Percentiles rank a stretch among this genome's conserved stretches.
These are phyloP conservation scores for Sordariomycetes sp. DNA, from an alignment of 2,329 filamentous ascomycete species.

Conservation along the genomic window DNA sequence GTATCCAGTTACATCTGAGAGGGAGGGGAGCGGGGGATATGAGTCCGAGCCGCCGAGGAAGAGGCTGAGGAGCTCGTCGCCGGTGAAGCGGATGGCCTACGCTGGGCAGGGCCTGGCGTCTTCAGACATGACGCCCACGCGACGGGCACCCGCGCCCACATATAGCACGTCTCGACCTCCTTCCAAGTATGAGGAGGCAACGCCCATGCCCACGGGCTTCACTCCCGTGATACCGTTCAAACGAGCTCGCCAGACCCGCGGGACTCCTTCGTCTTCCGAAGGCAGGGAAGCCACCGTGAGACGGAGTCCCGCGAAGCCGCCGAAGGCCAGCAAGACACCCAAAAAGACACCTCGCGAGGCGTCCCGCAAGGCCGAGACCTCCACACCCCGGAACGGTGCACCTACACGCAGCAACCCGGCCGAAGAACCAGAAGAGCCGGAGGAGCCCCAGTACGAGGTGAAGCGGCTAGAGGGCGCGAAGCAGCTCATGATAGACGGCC, in stretches of 20 bases:
- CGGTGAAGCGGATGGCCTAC: background rate
- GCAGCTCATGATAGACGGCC: conserved; percentile 4
- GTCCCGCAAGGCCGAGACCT: background rate
- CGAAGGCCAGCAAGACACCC: background rate
- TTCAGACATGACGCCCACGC: background rate
- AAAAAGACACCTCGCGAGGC: background rate
- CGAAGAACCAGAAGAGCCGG: background rate
- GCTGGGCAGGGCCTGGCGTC: background rate
- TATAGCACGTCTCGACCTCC: background rate
- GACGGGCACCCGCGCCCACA: background rate
- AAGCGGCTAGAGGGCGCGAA: background rate
- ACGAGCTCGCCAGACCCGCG: background rate
- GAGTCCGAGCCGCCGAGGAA: conserved; percentile 1
- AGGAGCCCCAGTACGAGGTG: background rate
- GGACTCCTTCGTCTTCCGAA: background rate
- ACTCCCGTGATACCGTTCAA: background rate
- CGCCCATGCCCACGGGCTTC: background rate
- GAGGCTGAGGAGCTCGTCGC: conserved; percentile 1
- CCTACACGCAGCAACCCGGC: background rate
- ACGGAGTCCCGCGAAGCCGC: background rate
- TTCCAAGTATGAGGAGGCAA: background rate
- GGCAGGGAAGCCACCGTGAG: background rate
- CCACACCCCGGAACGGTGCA: background rate
- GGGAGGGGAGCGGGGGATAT: background rate
- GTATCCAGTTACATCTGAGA: background rate